Base-by-base conservation (phyloP, 2,329 filamentous ascomycete species). In the Rutstroemia sydowiana region DNA sequence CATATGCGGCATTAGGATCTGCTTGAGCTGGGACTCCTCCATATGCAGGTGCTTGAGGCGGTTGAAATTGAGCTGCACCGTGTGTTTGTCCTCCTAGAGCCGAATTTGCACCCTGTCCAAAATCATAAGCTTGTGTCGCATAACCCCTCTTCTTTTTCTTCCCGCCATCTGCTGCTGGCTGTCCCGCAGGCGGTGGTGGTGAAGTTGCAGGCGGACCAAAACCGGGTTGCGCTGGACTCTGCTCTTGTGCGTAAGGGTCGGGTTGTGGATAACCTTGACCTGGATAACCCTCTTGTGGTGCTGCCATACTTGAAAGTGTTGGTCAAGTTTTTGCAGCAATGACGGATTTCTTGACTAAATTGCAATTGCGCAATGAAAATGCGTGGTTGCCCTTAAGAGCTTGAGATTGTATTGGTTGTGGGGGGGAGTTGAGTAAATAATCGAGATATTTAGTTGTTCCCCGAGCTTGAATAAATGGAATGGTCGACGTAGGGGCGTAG, bases 91-190 rank as follows among this genome's bases (percentile, higher is more conserved):
- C 88, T 26, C 81, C 84, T 67, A 58, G 69, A 46, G 74, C 78
- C 52, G 86, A 83, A 77, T 97, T 97, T 65, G 87, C 88, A 63
- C 92, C 93, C 46, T 81, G 79, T 46, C 87, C 89, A 63, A 97
- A 93, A 54, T 95, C 92, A 70, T 95, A 98, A 42, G 92, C 92
- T 70, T 95, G 87, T 52, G 88, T 88, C 50, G 93, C 93, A 74
- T 97, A 97, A 52, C 87, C 85, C 75, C 90, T 81, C 79, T 95
- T 95, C 81, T 95, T 96, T 75, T 90, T 90, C 69, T 79, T 84
- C 57, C 73, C 65, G 16, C 60, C 76, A 43, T 74, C 73, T 40
- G 75, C 75, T 40, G 68, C 65, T 40, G 57, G 62, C 34, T 67
- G 66, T 45, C 65, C 59, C 46, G 60, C 50, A 48, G 57, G 58